These are phyloP conservation scores for Xylariaceae sp. DNA, from an alignment of 2,329 filamentous ascomycete genomes.

Conservation along the genomic window DNA sequence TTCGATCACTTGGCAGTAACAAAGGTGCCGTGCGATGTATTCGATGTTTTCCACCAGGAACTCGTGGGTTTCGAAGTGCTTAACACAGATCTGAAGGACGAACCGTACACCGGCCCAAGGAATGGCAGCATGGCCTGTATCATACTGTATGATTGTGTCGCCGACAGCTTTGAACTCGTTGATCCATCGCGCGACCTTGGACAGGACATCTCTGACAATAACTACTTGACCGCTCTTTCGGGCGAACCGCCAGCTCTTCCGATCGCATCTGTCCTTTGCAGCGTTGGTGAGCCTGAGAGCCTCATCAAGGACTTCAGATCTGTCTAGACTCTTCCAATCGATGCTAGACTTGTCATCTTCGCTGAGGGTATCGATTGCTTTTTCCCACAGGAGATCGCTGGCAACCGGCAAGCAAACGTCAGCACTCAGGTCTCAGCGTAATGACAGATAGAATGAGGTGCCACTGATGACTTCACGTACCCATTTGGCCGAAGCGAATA, in stretches of 20 bases:
- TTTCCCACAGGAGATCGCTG: background rate
- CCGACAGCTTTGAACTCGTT: constrained; percentile 1
- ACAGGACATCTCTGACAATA: background rate
- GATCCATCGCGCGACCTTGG: background rate
- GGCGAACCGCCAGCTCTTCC: background rate
- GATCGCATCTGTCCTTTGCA: background rate
- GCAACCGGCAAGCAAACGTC: background rate
- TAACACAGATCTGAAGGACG: background rate
- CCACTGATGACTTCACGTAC: too few relatives aligned
- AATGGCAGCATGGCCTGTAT: constrained; percentile 1
- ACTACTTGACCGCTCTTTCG: background rate
- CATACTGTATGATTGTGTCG: background rate
- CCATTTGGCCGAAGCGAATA: too few relatives aligned
- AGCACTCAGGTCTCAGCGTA: background rate
- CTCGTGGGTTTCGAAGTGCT: background rate
- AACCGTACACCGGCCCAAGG: constrained; percentile 7
- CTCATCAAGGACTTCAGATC: background rate
- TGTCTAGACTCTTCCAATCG: background rate
- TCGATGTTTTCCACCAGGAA: background rate
- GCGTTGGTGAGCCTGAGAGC: background rate
- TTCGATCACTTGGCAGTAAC: background rate
- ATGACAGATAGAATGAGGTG: too few relatives aligned
- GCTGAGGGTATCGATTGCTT: background rate
- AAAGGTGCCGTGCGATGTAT: background rate
- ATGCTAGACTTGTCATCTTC: background rate